Conservation (phyloP, 208 protist species). For the Wallacemonas collosoma region DNA sequence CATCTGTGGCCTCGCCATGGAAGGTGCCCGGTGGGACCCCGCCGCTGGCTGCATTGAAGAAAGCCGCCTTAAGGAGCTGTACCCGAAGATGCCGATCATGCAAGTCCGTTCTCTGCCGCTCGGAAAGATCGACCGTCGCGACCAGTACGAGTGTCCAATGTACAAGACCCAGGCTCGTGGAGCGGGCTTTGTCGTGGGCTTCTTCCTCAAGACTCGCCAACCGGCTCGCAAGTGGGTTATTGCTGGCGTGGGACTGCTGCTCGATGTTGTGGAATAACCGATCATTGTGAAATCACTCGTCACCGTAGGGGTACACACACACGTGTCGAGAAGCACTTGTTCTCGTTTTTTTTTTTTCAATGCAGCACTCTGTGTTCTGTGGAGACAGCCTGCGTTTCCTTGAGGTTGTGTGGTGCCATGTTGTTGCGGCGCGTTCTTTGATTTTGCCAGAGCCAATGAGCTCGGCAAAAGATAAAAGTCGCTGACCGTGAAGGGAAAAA, state of each 20-base stretch:
- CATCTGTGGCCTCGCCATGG: constrained; percentile 96
- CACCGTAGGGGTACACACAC: constrained; percentile 9
- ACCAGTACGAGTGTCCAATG: constrained; percentile 97
- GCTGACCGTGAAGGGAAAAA: not conserved
- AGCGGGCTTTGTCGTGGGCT: constrained; percentile 95
- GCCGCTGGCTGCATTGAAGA: constrained; percentile 90
- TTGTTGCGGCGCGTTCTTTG: too few relatives aligned
- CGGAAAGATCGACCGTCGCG: constrained; percentile 91
- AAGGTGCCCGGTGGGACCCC: constrained; percentile 98
- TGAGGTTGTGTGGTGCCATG: too few relatives aligned
- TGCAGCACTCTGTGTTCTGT: too few relatives aligned
- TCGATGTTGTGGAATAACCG: constrained; percentile 94
- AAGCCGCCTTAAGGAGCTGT: constrained; percentile 94
- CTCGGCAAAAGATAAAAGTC: too few relatives aligned
- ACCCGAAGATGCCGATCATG: constrained; percentile 95
- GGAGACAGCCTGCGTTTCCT: too few relatives aligned
- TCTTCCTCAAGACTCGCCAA: constrained; percentile 96
- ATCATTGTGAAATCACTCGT: not conserved
- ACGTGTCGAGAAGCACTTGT: not conserved
- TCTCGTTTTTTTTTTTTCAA: constrained; percentile 13
- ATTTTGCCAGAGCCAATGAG: too few relatives aligned
- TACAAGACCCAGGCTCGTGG: constrained; percentile 97
- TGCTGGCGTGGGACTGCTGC: constrained; percentile 95
- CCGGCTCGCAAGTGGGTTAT: constrained; percentile 97
- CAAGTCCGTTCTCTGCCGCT: constrained; percentile 91